phyloP scores from a whole-genome alignment of 495 filamentous ascomycete species.

The Penicillium waksmanii region DNA sequence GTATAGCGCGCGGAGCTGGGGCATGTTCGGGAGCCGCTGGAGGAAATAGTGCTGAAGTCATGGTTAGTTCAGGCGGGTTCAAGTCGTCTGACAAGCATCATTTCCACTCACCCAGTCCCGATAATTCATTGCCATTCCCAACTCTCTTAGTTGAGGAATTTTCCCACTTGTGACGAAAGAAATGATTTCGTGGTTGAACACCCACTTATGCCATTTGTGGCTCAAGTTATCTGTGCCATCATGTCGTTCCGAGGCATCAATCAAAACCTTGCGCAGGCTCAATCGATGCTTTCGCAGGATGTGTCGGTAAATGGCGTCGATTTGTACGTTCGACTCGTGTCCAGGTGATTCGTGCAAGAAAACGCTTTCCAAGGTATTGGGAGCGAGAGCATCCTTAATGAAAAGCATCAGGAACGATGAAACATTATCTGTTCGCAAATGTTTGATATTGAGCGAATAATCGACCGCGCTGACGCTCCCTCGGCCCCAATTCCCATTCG shows the following conservation, averaged over 20 bases:
- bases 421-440: slow-evolving; percentile 82
- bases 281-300: slow-evolving; percentile 71
- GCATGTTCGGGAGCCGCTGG: slow-evolving; percentile 74
- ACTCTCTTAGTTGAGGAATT: slow-evolving; percentile 75
- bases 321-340: slow-evolving; percentile 60
- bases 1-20: slow-evolving; percentile 77
- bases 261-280: slow-evolving; percentile 76
- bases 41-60: slow-evolving; percentile 78
- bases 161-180: slow-evolving; percentile 80
- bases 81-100: not conserved
- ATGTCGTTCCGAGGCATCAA: slow-evolving; percentile 69
- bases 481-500: slow-evolving; percentile 21
- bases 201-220: slow-evolving; percentile 72
- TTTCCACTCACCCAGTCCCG: slow-evolving; percentile 74
- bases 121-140: slow-evolving; percentile 77
- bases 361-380: slow-evolving; percentile 81
- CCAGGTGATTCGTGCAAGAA: slow-evolving; percentile 76
- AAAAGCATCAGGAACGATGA: slow-evolving; percentile 78
- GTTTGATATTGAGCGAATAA: slow-evolving; percentile 75
- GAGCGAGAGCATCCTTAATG: slow-evolving; percentile 81
- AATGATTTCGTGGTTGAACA: slow-evolving; percentile 72
- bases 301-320: slow-evolving; percentile 76
- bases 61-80: slow-evolving; percentile 11
- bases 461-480: slow-evolving; percentile 38
- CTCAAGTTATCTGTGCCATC: slow-evolving; percentile 34